Base-by-base conservation (phyloP, 805 yeast species). In the Candida pseudofarinosa region DNA sequence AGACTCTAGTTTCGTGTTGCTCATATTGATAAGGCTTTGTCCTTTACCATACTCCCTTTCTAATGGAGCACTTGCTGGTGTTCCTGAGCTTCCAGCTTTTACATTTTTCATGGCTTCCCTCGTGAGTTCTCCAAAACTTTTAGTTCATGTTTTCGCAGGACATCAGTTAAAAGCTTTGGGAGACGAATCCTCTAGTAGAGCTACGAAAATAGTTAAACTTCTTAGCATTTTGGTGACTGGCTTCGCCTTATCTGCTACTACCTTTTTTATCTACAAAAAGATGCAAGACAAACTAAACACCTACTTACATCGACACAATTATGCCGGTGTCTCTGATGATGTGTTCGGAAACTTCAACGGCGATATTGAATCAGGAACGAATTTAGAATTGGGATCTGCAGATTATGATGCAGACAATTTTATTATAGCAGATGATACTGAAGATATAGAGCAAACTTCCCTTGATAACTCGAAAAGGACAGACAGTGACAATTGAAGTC, bases 41-140 rank as follows among this genome's bases (percentile, higher is more conserved):
- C 99, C 99, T 0, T 75, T 91, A 54, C 98, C 98, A 0, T 93
- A 89, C 59, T 88, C 97, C 2, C 67, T 91, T 26, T 83, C 93
- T 0, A 91, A 91, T 55, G 97, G 97, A 3, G 97, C 96, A 0
- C 71, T 93, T 50, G 93, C 96, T 7, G 83, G 95, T 1, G 77
- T 91, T 12, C 96, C 95, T 0, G 85, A 87, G 14, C 73, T 91
- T 10, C 70, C 83, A 0, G 65, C 81, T 1, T 47, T 62, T 34
- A 79, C 81, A 19, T 91, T 85, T 59, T 67, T 81, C 2, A 55
- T 82, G 26, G 96, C 97, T 0, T 83, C 89, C 18, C 49, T 80
- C 0, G 59, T 88, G 28, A 80, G 95, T 1, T 79, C 95, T 0
- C 98, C 98, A 5, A 93, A 90, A 57, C 66, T 84, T 47, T 58